Evolutionary conservation across 441 rosid species (phyloP).

Genomic region (Isatis lusitanica): DNA sequence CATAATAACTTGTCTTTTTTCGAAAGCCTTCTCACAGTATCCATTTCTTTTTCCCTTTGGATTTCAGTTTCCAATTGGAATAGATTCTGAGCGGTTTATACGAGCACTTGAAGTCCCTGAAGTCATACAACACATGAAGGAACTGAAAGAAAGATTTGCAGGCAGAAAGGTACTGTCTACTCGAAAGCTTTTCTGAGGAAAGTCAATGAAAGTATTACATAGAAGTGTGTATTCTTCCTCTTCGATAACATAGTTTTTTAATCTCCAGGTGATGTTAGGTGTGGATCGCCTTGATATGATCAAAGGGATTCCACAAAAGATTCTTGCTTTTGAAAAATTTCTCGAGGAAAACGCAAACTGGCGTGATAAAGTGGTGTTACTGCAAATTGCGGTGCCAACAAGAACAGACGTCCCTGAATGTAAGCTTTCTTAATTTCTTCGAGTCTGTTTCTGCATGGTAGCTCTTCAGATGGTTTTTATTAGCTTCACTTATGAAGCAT

Average conservation of each 20-base stretch:
- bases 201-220: background rate
- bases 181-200: slow-evolving; percentile 4
- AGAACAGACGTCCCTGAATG: slow-evolving; percentile 99
- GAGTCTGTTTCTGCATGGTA: background rate
- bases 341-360: slow-evolving; percentile 90
- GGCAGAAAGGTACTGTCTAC: no score
- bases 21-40: no score
- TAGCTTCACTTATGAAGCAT: slow-evolving; percentile 1
- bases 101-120: no score
- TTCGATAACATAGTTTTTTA: background rate
- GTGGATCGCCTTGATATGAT: slow-evolving; percentile 99
- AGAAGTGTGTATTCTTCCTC: background rate
- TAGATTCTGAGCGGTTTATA: no score
- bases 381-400: slow-evolving; percentile 99
- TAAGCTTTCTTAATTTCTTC: slow-evolving; percentile 42
- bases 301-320: slow-evolving; percentile 98
- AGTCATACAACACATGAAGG: no score
- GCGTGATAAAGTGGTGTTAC: slow-evolving; percentile 96
- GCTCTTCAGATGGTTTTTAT: background rate
- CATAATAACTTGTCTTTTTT: no score
- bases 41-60: no score
- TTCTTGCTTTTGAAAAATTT: slow-evolving; percentile 97
- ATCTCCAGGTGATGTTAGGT: slow-evolving; percentile 90
- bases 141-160: no score
- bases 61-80: no score